Base-by-base conservation (phyloP, 2,329 filamentous ascomycete species). In the Rutstroemia sp. region DNA sequence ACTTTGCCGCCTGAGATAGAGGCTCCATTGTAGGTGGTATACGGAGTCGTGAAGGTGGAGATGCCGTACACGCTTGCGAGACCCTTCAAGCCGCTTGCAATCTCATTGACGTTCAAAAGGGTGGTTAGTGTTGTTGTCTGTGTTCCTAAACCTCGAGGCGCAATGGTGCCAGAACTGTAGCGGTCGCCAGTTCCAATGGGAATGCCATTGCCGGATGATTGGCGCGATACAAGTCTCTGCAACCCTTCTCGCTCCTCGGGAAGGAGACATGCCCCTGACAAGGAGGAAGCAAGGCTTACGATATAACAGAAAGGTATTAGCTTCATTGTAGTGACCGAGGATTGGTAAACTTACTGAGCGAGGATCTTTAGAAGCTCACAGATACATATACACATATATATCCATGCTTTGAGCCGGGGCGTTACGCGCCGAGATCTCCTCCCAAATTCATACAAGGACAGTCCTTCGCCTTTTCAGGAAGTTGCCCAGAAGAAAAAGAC, bases 151-250 rank as follows among this genome's bases (percentile, higher is more conserved):
- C 74, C 74, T n/a, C 69, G 65, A 30, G 74, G 74, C 17, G 71
- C 69, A 44, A 72, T 63, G 1, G 67, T 70, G 5, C 74, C 74
- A 52, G 65, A 63, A 34, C 64, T 68, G 64, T 73, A 76, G 3
- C 74, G 69, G 60, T 76, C 76, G 60, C 68, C 77, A 27, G 65
- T 73, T 62, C 66, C 78, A 49, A 76, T 71, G 53, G 72, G 65
- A 12, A 73, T 58, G 1, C 63, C 62, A 39, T 54, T 48, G 27
- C 48, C 58, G 30, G 60, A 53, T 51, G 60, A 58, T 46, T 61
- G 62, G 42, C 61, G 58, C 17, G 38, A 30, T 8, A 30, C 30
- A 25, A 61, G 30, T 17, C 56, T 47, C 34, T 56, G 58, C 9
- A 55, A 25, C 17, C 63, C 63, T 16, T 67, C 63, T 5, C 63